Percentiles rank a stretch among this genome's conserved stretches.
phyloP scores from a whole-genome alignment of 2,329 filamentous ascomycete genomes.

The Trichoderma gracile region DNA sequence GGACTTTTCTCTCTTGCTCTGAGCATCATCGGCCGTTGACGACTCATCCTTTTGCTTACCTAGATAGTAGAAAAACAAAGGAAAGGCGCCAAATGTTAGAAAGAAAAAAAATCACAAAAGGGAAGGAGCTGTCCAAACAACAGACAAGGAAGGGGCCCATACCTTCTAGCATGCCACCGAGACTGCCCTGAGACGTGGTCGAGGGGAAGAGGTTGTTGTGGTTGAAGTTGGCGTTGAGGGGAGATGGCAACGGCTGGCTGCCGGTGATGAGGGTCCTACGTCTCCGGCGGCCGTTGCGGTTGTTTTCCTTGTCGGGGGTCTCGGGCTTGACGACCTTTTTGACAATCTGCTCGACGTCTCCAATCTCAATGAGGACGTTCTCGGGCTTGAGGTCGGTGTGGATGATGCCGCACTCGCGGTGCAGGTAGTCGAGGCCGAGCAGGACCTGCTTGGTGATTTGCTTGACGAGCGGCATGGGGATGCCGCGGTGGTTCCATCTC shows the following conservation, averaged over 20 bases:
- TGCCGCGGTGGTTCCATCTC: slow-evolving; percentile 96
- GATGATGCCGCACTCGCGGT: slow-evolving; percentile 97
- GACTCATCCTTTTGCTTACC: slow-evolving; percentile 46
- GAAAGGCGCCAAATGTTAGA: neutral
- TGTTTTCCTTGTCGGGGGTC: slow-evolving; percentile 73
- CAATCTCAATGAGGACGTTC: slow-evolving; percentile 98
- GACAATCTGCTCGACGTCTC: slow-evolving; percentile 97
- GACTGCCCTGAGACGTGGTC: slow-evolving; percentile 68
- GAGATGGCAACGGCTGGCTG: slow-evolving; percentile 92
- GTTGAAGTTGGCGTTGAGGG: slow-evolving; percentile 88
- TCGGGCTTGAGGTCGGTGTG: slow-evolving; percentile 97
- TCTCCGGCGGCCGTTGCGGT: slow-evolving; percentile 85
- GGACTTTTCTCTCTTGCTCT: slow-evolving; percentile 88
- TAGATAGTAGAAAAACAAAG: slow-evolving; percentile 31
- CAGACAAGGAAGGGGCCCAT: slow-evolving; percentile 37
- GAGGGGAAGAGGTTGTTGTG: slow-evolving; percentile 69
- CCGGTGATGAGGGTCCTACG: slow-evolving; percentile 93
- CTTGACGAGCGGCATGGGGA: slow-evolving; percentile 94
- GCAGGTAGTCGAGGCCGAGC: slow-evolving; percentile 91
- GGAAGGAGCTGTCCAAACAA: neutral
- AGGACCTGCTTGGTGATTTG: slow-evolving; percentile 98
- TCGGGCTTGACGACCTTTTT: slow-evolving; percentile 92
- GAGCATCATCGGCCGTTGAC: slow-evolving; percentile 61
- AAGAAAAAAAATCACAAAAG: neutral
- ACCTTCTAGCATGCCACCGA: slow-evolving; percentile 86